Conservation (phyloP, 1,284 basidiomycete genomes). For the Ustilago esculenta region DNA sequence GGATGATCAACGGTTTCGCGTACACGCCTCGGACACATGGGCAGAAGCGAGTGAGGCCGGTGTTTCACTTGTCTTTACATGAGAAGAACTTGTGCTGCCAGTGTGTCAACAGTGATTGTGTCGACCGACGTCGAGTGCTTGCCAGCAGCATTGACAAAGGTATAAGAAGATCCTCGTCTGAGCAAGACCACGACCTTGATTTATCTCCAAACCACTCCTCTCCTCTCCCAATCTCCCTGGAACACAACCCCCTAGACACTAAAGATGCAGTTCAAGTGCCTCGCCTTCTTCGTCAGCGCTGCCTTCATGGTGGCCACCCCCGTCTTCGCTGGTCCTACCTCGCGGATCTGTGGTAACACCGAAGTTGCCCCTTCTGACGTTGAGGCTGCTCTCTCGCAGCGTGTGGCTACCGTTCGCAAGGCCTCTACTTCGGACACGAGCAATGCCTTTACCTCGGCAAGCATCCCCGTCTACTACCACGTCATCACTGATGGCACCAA, state of each 20-base stretch:
- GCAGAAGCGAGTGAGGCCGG: no score
- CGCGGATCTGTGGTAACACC: slow-evolving; percentile 19
- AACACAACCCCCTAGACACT: no score
- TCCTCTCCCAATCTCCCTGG: not conserved
- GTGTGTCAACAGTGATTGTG: no score
- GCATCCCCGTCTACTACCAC: slow-evolving; percentile 48
- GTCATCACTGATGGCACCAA: slow-evolving; percentile 46
- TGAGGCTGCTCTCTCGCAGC: slow-evolving; percentile 19
- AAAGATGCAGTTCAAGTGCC: slow-evolving; percentile 36
- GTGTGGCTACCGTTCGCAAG: slow-evolving; percentile 5
- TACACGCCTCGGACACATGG: no score
- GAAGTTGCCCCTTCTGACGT: slow-evolving; percentile 13
- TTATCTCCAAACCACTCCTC: not conserved
- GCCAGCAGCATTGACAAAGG: no score
- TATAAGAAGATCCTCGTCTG: no score
- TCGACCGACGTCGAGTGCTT: no score
- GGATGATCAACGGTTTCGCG: no score
- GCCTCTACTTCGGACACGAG: slow-evolving; percentile 1
- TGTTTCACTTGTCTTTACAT: no score
- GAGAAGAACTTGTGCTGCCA: no score
- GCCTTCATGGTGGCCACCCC: slow-evolving; percentile 17
- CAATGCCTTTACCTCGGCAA: slow-evolving; percentile 15
- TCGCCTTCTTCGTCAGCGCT: slow-evolving; percentile 20
- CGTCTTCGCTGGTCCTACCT: slow-evolving; percentile 15
- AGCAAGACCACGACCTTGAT: not conserved